These are phyloP conservation scores for Spergularia marina DNA, from an alignment of 148 eudicot genomes.

Conservation along the genomic window DNA sequence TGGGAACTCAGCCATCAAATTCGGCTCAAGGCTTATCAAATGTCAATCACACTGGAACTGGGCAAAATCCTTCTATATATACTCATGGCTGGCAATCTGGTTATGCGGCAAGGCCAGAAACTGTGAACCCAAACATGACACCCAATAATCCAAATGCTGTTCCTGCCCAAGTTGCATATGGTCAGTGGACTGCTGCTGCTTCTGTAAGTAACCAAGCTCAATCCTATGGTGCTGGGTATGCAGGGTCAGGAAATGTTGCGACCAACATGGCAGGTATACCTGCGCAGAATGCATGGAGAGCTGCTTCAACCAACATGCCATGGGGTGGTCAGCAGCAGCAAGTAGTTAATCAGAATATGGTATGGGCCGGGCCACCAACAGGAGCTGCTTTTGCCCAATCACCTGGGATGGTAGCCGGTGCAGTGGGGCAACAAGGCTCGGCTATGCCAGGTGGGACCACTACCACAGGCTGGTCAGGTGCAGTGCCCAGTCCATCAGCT, in stretches of 20 bases:
- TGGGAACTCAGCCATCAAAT: constrained; percentile 10
- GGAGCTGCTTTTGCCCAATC: too few species aligned
- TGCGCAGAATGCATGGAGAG: constrained; percentile 46
- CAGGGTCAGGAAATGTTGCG: constrained; percentile 35
- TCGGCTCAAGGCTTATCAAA: constrained; percentile 26
- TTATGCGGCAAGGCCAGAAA: constrained; percentile 33
- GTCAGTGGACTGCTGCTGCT: constrained; percentile 53
- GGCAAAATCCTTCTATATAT: constrained; percentile 38
- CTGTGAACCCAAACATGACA: constrained; percentile 16
- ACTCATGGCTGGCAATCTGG: constrained; percentile 49
- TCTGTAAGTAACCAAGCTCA: constrained; percentile 32
- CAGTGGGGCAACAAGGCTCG: constrained; percentile 32
- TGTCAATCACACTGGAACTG: constrained; percentile 27
- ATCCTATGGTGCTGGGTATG: constrained; percentile 41
- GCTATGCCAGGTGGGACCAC: constrained; percentile 38
- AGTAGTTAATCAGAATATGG: constrained; percentile 56
- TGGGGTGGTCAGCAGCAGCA: constrained; percentile 49
- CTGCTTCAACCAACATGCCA: constrained; percentile 42
- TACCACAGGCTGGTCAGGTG: constrained; percentile 43
- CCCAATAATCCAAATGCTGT: constrained; percentile 24
- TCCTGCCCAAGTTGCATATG: constrained; percentile 44
- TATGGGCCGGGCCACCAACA: constrained; percentile 49
- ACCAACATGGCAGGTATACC: constrained; percentile 38
- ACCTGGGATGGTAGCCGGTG: constrained; percentile 12
- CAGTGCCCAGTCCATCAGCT: constrained; percentile 29